Base-by-base conservation (phyloP, 129 eudicot genomes). In the Glebionis coronaria region DNA sequence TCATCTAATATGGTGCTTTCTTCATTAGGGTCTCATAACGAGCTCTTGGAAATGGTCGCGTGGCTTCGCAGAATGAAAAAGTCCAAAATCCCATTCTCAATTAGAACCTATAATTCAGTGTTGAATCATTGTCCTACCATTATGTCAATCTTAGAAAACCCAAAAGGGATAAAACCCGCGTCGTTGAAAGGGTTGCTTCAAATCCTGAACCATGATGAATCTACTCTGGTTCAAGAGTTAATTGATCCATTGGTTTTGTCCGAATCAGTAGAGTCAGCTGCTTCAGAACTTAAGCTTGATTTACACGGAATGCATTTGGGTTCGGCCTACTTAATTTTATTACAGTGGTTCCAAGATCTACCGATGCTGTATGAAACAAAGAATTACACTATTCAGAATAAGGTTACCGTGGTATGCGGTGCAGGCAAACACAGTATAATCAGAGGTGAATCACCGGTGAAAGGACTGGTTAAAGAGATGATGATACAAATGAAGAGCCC, bases 251-350 rank as follows among this genome's bases (percentile, higher is more conserved):
- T 77, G 0, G 85, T 83, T 61, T 63, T 91, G 60, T 75, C 59
- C 0, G 77, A 76, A 73, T 73, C 80, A 12, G 82, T 88, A 82
- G 85, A 74, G 77, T 80, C 88, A 84, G 63, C 62, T 31, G 56
- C 81, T 23, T 46, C 63, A 3, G 89, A 83, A 63, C 50, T 82
- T 84, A 91, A 85, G 87, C 76, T 91, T 80, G 96, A 91, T 80
- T 78, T 91, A 79, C 98, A 91, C 60, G 98, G 98, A 31, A 85
- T 91, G 98, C 96, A 83, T 79, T 56, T 80, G 81, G 76, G 81
- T 27, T 59, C 80, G 61, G 86, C 91, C 2, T 91, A 85, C 67
- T 52, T 91, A 79, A 76, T 88, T 65, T 31, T 88, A 61, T 78
- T 91, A 28, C 94, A 88, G 23, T 88, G 96, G 96, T 75, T 91